Evolutionary conservation across 2,329 filamentous ascomycete species (phyloP).

Genomic region (Colletotrichum sp.): DNA sequence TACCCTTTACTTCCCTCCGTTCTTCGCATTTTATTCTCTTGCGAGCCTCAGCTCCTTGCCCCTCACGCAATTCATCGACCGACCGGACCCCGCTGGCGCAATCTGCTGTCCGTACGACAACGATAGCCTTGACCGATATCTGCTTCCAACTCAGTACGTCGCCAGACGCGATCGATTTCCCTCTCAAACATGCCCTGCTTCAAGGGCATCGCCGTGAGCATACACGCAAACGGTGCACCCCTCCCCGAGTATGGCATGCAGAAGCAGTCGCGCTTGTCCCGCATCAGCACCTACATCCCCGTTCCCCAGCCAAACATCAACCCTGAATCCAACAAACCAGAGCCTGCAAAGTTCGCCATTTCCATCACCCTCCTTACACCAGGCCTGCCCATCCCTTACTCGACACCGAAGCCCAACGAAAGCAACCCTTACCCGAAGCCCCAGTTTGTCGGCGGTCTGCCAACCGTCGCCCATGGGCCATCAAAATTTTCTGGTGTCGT

Average conservation of each 20-base stretch:
- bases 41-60: not conserved
- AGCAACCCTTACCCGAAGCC: slow-evolving; percentile 81
- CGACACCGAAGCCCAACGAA: slow-evolving; percentile 78
- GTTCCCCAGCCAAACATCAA: slow-evolving; percentile 83
- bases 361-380: slow-evolving; percentile 95
- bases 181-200: slow-evolving; percentile 82
- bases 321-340: slow-evolving; percentile 70
- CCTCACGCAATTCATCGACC: not conserved
- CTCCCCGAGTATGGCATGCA: slow-evolving; percentile 94
- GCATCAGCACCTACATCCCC: slow-evolving; percentile 96
- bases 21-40: not conserved
- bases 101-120: not conserved
- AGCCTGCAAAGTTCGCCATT: slow-evolving; percentile 96
- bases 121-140: not conserved
- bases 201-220: slow-evolving; percentile 97
- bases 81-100: not conserved
- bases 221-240: slow-evolving; percentile 81
- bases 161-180: not conserved
- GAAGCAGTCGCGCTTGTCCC: slow-evolving; percentile 86
- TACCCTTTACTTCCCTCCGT: not conserved
- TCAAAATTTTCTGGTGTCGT: slow-evolving; percentile 61
- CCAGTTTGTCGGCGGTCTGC: slow-evolving; percentile 77
- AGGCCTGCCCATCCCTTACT: slow-evolving; percentile 89
- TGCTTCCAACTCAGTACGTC: not conserved
- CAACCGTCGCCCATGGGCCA: slow-evolving; percentile 53